Conservation (phyloP, 208 protist species). For the Trypanosoma scelopori region DNA sequence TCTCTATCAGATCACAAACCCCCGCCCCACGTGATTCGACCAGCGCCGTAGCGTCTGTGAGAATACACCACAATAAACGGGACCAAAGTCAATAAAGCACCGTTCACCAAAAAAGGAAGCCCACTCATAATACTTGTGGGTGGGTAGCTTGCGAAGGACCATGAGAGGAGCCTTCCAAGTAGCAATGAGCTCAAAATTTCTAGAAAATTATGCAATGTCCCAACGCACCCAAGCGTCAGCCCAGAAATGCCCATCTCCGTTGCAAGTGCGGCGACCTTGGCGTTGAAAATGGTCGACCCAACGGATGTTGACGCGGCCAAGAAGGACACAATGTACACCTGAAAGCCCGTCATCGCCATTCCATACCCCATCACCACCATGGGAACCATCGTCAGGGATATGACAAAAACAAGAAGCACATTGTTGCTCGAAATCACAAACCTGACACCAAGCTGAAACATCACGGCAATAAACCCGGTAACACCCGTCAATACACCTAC, state of each 20-base stretch:
- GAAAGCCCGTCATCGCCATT: conserved; percentile 20
- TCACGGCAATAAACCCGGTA: conserved; percentile 26
- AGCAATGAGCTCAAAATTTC: conserved; percentile 37
- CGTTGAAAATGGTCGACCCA: conserved; percentile 36
- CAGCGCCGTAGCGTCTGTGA: conserved; percentile 31
- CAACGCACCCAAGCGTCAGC: conserved; percentile 37
- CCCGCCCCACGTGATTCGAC: conserved; percentile 3
- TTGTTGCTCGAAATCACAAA: conserved; percentile 30
- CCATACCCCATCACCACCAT: conserved; percentile 22
- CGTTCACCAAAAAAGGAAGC: conserved; percentile 44
- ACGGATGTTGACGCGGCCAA: conserved; percentile 21
- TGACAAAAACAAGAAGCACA: conserved; percentile 30
- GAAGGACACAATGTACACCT: conserved; percentile 33
- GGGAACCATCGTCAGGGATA: conserved; percentile 21
- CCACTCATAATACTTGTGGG: conserved; percentile 27
- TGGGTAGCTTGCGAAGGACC: conserved; percentile 30
- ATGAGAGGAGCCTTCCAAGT: conserved; percentile 35
- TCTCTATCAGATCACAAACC: not conserved
- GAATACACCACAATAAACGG: conserved; percentile 37
- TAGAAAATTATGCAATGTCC: conserved; percentile 35
- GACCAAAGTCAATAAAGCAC: conserved; percentile 18
- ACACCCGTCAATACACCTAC: conserved; percentile 35
- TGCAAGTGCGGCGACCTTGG: conserved; percentile 34
- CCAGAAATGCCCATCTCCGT: conserved; percentile 32
- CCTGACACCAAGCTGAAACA: conserved; percentile 33